These are phyloP conservation scores for Lathyrus oleraceus DNA, from an alignment of 306 rosid genomes.

Conservation along the genomic window DNA sequence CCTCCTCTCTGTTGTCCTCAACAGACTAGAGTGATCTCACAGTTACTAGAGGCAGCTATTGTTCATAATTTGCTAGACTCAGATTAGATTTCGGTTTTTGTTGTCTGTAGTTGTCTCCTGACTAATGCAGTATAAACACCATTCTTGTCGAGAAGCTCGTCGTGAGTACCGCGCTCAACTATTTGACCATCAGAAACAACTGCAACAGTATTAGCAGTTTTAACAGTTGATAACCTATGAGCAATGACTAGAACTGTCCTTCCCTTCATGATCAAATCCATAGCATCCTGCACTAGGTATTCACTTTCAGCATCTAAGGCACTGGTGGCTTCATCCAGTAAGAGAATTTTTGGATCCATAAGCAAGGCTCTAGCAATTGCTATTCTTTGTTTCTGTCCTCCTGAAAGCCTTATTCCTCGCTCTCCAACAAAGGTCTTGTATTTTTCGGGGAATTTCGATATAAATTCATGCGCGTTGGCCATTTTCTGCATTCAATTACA, in stretches of 20 bases:
- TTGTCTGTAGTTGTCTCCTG: too few relatives aligned
- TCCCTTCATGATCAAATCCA: slow-evolving; percentile 74
- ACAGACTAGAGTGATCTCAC: too few relatives aligned
- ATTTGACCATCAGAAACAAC: slow-evolving; percentile 69
- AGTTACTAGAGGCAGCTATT: too few relatives aligned
- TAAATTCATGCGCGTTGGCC: slow-evolving; percentile 73
- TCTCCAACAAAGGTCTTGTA: slow-evolving; percentile 73
- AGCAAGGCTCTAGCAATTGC: too few relatives aligned
- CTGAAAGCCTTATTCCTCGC: slow-evolving; percentile 68
- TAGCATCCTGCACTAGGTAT: slow-evolving; percentile 72
- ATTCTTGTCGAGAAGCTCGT: too few relatives aligned
- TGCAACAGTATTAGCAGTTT: slow-evolving; percentile 59
- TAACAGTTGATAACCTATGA: slow-evolving; percentile 71
- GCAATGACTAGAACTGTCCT: slow-evolving; percentile 76
- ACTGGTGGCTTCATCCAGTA: slow-evolving; percentile 76
- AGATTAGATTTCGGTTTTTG: too few relatives aligned
- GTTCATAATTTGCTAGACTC: too few relatives aligned
- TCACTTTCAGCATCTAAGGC: slow-evolving; percentile 82
- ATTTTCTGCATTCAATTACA: slow-evolving; percentile 58
- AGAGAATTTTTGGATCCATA: slow-evolving; percentile 63
- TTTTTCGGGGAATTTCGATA: slow-evolving; percentile 62
- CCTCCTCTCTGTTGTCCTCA: too few relatives aligned
- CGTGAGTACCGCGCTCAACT: slow-evolving; percentile 68
- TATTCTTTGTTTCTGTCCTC: slow-evolving; percentile 79
- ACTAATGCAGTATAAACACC: too few relatives aligned